A percentile compares a stretch with the other conserved stretches of the same genome.
phyloP scores from a whole-genome alignment of 2,329 filamentous ascomycete species.

The Nemania bipapillata region DNA sequence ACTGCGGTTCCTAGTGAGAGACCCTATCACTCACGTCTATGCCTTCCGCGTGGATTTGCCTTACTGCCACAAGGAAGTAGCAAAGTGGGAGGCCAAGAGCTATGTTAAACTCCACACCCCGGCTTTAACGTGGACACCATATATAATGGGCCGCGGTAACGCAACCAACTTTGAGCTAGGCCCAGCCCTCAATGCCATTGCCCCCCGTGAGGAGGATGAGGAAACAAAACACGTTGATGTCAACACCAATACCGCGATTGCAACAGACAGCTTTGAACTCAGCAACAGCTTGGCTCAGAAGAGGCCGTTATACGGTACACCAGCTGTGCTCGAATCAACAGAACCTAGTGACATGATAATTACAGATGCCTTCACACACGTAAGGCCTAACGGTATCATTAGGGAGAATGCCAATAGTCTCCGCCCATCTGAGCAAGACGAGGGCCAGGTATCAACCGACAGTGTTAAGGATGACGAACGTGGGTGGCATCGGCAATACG shows the following conservation, averaged over 20 bases:
- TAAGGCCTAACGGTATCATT: constrained; percentile 47
- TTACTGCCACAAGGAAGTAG: constrained; percentile 87
- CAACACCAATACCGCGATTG: constrained; percentile 48
- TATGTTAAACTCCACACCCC: constrained; percentile 86
- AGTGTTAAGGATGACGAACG: constrained; percentile 47
- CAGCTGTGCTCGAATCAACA: constrained; percentile 55
- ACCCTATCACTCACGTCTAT: constrained; percentile 88
- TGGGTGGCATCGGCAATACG: constrained; percentile 62
- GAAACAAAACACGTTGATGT: constrained; percentile 54
- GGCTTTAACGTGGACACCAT: constrained; percentile 92
- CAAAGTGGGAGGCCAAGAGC: constrained; percentile 87
- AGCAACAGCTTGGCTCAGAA: constrained; percentile 47
- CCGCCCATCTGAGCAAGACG: constrained; percentile 39
- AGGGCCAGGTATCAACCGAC: constrained; percentile 31
- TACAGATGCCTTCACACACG: constrained; percentile 33
- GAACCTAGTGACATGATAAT: constrained; percentile 52
- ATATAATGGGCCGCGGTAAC: constrained; percentile 90
- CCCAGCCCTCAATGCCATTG: constrained; percentile 84
- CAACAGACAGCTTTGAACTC: constrained; percentile 50
- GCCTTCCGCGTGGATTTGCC: constrained; percentile 86
- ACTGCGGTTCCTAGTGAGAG: constrained; percentile 85
- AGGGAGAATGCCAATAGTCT: constrained; percentile 40
- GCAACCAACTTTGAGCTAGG: constrained; percentile 84
- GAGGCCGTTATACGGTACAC: constrained; percentile 43
- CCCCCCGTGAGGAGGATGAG: constrained; percentile 81